phyloP scores from a whole-genome alignment of 129 eudicot species.

The Saussurea involucrata region DNA sequence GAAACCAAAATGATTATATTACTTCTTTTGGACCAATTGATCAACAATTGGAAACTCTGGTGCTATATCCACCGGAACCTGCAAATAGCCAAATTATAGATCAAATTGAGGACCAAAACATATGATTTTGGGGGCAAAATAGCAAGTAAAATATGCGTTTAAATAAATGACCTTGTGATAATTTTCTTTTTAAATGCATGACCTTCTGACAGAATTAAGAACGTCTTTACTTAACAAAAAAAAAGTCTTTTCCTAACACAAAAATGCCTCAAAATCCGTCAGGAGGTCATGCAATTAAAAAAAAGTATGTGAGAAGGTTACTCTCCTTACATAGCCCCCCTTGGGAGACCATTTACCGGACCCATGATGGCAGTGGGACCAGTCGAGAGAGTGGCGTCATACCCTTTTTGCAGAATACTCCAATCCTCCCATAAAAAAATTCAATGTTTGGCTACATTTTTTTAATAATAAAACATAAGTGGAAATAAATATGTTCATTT shows the following conservation, averaged over 20 bases:
- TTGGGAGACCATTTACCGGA: no score
- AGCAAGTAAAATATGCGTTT: not conserved
- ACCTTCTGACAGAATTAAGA: not conserved
- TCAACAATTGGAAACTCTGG: constrained; percentile 72
- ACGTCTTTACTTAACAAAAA: not conserved
- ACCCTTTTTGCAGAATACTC: not conserved
- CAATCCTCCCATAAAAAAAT: no score
- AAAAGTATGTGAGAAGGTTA: no score
- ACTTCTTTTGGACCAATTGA: constrained; percentile 30
- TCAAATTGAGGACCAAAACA: constrained; percentile 4
- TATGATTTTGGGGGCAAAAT: not conserved
- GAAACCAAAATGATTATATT: not conserved
- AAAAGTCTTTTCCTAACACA: not conserved
- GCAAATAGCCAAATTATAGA: constrained; percentile 14
- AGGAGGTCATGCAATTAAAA: not conserved
- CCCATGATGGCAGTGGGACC: no score
- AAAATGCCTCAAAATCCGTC: not conserved
- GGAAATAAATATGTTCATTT: no score
- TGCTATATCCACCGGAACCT: constrained; percentile 94
- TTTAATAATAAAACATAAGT: not conserved
- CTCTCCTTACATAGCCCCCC: no score
- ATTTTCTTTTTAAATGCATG: not conserved
- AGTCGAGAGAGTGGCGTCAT: not conserved
- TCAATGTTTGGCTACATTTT: not conserved
- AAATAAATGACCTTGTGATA: not conserved